Evolutionary conservation across 2,329 filamentous ascomycete genomes (phyloP).

Genomic region (Fusarium brachygibbosum): DNA sequence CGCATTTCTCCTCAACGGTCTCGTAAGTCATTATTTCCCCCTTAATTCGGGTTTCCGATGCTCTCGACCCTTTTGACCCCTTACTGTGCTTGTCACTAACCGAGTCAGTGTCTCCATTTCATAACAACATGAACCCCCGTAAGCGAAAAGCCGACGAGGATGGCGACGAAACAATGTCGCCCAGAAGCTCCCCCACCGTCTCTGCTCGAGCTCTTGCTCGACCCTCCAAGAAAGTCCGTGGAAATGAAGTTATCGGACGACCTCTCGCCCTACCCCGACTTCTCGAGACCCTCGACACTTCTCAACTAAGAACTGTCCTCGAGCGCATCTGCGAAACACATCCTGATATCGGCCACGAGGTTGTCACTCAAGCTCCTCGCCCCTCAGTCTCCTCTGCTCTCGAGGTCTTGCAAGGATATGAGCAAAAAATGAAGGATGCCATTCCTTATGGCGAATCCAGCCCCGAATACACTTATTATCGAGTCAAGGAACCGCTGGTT

Average conservation of each 20-base stretch:
- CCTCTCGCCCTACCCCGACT: constrained; percentile 74
- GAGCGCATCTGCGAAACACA: constrained; percentile 92
- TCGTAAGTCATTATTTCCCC: constrained; percentile 60
- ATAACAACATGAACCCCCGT: constrained; percentile 67
- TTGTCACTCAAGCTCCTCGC: constrained; percentile 86
- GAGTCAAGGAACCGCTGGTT: constrained; percentile 83
- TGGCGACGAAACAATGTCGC: constrained; percentile 89
- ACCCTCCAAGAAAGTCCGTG: constrained; percentile 73
- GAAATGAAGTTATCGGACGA: constrained; percentile 74
- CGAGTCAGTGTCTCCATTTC: constrained; percentile 60
- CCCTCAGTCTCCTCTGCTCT: constrained; percentile 86
- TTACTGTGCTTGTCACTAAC: constrained; percentile 41
- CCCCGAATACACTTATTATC: constrained; percentile 95
- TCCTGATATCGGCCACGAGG: constrained; percentile 86
- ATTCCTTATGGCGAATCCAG: constrained; percentile 88
- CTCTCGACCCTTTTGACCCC: constrained; percentile 3
- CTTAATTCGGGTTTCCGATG: neutral
- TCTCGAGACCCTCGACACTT: constrained; percentile 91
- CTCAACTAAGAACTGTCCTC: constrained; percentile 87
- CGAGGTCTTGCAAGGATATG: constrained; percentile 84
- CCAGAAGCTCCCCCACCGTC: constrained; percentile 83
- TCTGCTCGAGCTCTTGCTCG: constrained; percentile 76
- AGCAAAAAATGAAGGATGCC: constrained; percentile 79
- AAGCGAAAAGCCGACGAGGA: constrained; percentile 93
- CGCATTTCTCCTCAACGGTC: constrained; percentile 68